Base-by-base conservation (phyloP, 2,329 filamentous ascomycete genomes). In the Aspergillus ustus region DNA sequence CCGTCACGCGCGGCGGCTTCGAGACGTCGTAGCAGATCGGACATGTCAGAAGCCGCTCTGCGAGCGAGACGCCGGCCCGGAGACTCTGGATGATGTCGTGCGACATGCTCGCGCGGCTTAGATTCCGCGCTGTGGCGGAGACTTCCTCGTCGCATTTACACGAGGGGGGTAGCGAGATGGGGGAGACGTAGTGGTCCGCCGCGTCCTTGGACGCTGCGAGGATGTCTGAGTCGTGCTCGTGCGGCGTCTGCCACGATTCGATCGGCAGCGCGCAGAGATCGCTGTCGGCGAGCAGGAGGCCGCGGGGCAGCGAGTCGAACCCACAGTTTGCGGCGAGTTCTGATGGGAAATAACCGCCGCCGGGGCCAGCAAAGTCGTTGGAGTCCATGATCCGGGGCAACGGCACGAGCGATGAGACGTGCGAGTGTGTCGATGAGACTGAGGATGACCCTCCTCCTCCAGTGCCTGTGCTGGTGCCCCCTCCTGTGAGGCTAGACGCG, bases 61-160 rank as follows among this genome's bases (percentile, higher is more conserved):
- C 20, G 9, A 53, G n/a, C 13, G 34, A 40, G 4, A 53, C 52
- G 31, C 52, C 52, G 4, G 31, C n/a, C 0, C 52, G 31, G 15
- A 53, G 37, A 17, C 20, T 43, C 52, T 17, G 34, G 19, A 53
- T 53, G 11, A 53, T 53, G 28, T 53, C 52, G 20, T 52, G 49
- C 17, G 49, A 52, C 49, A 52, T 52, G 11, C 25, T 17, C 31
- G 49, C 28, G n/a, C 52, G 52, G 28, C 52, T 44, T 7, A 53
- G 37, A 25, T 19, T 43, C n/a, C 34, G 19, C 2, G 40, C 37
- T 20, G 40, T 53, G 4, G 31, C 34, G 7, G 52, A 53, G 37
- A 53, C 52, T 34, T 53, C 52, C 25, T 53, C 52, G 37, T 44
- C 52, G 52, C 52, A 53, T 22, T 53, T 53, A 44, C 34, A 53